Evolutionary conservation across 257 asterid species (phyloP), one percentile per base, ranked within the genome.

Genomic region (Avicennia marina): DNA sequence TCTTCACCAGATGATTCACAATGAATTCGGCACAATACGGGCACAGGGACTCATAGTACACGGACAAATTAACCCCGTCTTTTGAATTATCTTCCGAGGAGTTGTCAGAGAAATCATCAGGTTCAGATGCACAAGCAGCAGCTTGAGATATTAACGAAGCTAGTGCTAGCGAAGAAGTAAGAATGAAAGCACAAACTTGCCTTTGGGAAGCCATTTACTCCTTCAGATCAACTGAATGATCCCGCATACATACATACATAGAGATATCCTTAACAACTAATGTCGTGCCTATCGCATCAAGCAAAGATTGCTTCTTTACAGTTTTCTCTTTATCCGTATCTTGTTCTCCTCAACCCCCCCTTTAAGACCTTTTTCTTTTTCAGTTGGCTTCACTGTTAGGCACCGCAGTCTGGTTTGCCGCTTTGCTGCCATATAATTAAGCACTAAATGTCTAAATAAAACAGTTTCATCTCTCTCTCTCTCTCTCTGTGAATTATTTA

Each of bases 11-110:
- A 41, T 83, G 70, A 58, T 81, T 78, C 42, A 85, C 94, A 7
- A 87, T 90, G 88, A 90, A 90, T 65, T 66, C 66, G 22, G 98
- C 95, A 45, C 95, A 87, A n/a, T 60, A 87, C 2, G 98, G 98
- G 76, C 98, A 90, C 8, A 90, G 72, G 0, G 96, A 67, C 66
- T 90, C 98, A 20, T 90, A 90, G 75, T 87, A 90, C 25, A 90
- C 53, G 4, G 84, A 72, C 20, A 87, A 13, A 33, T 45, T 72
- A 11, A 80, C 94, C 39, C 62, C 68, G n/a, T n/a, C n/a, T 4
- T 31, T 49, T 16, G 49, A 31, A 21, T 67, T 64, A 22, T 45
- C 18, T 25, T 40, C 39, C 1, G 66, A 12, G n/a, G 50, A 47
- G 41, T 22, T 24, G 4, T 29, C 17, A 45, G 43, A 8, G 47